Conservation (phyloP, 495 filamentous ascomycete genomes). For the Daldinia vernicosa region DNA sequence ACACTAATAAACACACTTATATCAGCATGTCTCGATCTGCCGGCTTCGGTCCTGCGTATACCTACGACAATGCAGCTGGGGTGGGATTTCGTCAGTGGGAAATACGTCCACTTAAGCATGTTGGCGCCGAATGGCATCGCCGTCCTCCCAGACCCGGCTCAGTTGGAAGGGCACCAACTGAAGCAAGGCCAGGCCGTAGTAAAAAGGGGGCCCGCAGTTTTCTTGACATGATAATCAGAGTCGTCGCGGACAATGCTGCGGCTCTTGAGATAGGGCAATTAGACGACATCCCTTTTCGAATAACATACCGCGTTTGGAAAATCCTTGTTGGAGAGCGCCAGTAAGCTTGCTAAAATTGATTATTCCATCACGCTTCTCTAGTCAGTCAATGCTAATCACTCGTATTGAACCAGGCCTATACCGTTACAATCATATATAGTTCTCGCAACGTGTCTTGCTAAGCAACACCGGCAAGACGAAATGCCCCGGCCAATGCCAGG, state of each 20-base stretch:
- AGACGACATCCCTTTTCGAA: constrained; percentile 16
- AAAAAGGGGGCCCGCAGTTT: constrained; percentile 38
- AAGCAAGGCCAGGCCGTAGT: background rate
- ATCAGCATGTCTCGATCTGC: background rate
- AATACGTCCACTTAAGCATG: background rate
- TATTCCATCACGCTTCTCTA: background rate
- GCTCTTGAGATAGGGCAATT: constrained; percentile 13
- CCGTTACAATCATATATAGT: constrained; percentile 42
- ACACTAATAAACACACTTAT: background rate
- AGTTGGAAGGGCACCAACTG: background rate
- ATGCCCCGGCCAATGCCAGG: background rate
- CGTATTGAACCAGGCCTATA: background rate
- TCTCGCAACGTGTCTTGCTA: constrained; percentile 11
- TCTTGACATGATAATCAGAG: constrained; percentile 32
- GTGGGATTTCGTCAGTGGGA: background rate
- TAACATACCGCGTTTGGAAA: constrained; percentile 32
- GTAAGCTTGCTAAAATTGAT: constrained; percentile 6
- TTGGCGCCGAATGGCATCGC: constrained; percentile 5
- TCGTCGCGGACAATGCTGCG: constrained; percentile 35
- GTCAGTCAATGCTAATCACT: background rate
- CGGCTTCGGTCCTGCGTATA: background rate
- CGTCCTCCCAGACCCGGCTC: background rate
- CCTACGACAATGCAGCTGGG: background rate
- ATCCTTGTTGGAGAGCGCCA: constrained; percentile 6
- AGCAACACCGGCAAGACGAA: background rate